These are phyloP conservation scores for Phylloporus sp. DNA, from an alignment of 768 basidiomycete species.

Conservation along the genomic window DNA sequence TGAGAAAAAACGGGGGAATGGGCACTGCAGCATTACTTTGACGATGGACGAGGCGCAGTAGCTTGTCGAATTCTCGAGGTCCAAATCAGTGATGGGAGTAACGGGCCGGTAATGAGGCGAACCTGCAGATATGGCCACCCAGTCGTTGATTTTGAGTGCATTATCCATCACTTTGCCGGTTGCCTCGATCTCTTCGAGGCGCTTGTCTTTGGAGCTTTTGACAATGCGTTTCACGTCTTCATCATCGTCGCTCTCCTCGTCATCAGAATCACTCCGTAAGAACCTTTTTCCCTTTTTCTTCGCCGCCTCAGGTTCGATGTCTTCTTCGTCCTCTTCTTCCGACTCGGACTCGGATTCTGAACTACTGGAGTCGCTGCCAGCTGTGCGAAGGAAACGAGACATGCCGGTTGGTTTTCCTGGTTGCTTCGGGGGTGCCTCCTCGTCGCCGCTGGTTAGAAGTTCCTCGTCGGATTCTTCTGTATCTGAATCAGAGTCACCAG, in stretches of 20 bases:
- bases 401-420: slow-evolving; percentile 39
- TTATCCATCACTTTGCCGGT: slow-evolving; percentile 91
- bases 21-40: slow-evolving; percentile 83
- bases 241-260: slow-evolving; percentile 56
- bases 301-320: slow-evolving; percentile 43
- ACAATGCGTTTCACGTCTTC: slow-evolving; percentile 69
- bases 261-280: slow-evolving; percentile 42
- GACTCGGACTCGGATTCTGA: slow-evolving; percentile 51
- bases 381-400: slow-evolving; percentile 72
- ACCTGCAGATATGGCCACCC: slow-evolving; percentile 90
- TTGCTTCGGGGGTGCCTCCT: slow-evolving; percentile 45
- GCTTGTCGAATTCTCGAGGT: slow-evolving; percentile 89
- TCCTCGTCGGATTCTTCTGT: slow-evolving; percentile 72
- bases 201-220: slow-evolving; percentile 84
- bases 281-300: slow-evolving; percentile 42
- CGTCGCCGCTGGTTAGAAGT: slow-evolving; percentile 66
- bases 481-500: slow-evolving; percentile 75
- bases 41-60: slow-evolving; percentile 82
- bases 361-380: slow-evolving; percentile 50
- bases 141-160: slow-evolving; percentile 93
- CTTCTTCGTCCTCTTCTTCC: slow-evolving; percentile 56
- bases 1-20: slow-evolving; percentile 81
- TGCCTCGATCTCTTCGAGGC: slow-evolving; percentile 91
- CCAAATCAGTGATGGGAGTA: slow-evolving; percentile 5
- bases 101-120: slow-evolving; percentile 20